These are phyloP conservation scores for Trichoderma citrinoviride DNA, from an alignment of 2,329 filamentous ascomycete genomes.

Conservation along the genomic window DNA sequence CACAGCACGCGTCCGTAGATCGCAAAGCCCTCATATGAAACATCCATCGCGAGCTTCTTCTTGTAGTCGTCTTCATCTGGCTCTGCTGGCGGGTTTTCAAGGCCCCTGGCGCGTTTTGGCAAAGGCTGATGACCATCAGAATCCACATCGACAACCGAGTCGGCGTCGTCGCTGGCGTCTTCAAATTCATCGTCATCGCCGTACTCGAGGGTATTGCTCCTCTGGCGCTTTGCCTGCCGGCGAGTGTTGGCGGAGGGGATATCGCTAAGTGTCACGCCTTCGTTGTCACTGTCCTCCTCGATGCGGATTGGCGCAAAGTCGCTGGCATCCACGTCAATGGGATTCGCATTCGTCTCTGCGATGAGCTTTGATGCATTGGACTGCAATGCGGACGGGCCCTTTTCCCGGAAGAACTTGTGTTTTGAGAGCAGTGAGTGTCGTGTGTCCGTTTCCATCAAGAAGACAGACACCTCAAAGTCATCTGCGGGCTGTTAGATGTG, in stretches of 20 bases:
- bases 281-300: slow-evolving; percentile 50
- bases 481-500: slow-evolving; percentile 51
- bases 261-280: slow-evolving; percentile 34
- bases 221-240: slow-evolving; percentile 33
- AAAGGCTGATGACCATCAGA: slow-evolving; percentile 43
- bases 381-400: slow-evolving; percentile 49
- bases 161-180: slow-evolving; percentile 34
- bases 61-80: slow-evolving; percentile 63
- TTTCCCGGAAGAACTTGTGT: slow-evolving; percentile 72
- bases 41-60: slow-evolving; percentile 85
- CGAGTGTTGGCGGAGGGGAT: slow-evolving; percentile 32
- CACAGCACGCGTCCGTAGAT: slow-evolving; percentile 94
- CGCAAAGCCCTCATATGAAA: slow-evolving; percentile 90
- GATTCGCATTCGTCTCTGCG: slow-evolving; percentile 52
- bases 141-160: slow-evolving; percentile 39
- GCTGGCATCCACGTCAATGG: slow-evolving; percentile 51
- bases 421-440: slow-evolving; percentile 85
- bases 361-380: slow-evolving; percentile 64
- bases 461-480: slow-evolving; percentile 93
- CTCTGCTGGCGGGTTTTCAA: slow-evolving; percentile 29
- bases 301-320: slow-evolving; percentile 38
- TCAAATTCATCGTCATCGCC: slow-evolving; percentile 27
- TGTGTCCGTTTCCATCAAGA: slow-evolving; percentile 80
- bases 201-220: slow-evolving; percentile 24
- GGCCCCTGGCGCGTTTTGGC: slow-evolving; percentile 44